Conservation (phyloP, 2,329 filamentous ascomycete species). For the Ceratocystis cacaofunesta region DNA sequence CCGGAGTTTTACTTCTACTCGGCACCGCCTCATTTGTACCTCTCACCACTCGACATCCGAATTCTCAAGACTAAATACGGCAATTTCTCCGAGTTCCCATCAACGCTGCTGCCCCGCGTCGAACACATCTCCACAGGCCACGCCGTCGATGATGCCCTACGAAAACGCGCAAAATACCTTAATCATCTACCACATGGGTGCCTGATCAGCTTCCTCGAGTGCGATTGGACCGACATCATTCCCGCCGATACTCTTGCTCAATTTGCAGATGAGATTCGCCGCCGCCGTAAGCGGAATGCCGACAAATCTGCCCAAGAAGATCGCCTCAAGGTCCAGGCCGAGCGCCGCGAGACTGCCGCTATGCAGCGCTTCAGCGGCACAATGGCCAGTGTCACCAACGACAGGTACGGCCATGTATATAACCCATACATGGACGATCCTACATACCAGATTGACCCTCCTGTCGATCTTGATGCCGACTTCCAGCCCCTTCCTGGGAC, state of each 20-base stretch:
- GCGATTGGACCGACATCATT: constrained; percentile 88
- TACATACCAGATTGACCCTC: constrained; percentile 21
- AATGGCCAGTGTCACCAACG: not conserved
- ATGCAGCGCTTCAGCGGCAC: constrained; percentile 38
- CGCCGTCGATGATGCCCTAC: constrained; percentile 68
- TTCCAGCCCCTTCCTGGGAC: constrained; percentile 48
- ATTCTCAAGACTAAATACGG: constrained; percentile 84
- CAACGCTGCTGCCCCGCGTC: constrained; percentile 70
- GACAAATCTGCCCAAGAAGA: constrained; percentile 82
- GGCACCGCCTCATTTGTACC: constrained; percentile 71
- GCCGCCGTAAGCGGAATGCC: constrained; percentile 57
- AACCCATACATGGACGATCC: not conserved
- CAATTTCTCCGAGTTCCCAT: constrained; percentile 66
- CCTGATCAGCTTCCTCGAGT: constrained; percentile 80
- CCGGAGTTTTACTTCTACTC: constrained; percentile 58
- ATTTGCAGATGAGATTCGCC: constrained; percentile 64
- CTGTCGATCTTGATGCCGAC: constrained; percentile 39
- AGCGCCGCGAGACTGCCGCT: constrained; percentile 60
- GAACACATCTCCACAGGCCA: constrained; percentile 83
- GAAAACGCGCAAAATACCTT: constrained; percentile 75
- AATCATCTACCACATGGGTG: constrained; percentile 80
- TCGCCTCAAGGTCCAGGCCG: constrained; percentile 66
- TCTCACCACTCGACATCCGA: constrained; percentile 80
- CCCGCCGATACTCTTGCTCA: constrained; percentile 55
- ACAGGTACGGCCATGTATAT: not conserved